Evolutionary conservation across 2,329 filamentous ascomycete species (phyloP), one percentile per base, ranked within the genome.

Genomic region (Xylaria sp.): DNA sequence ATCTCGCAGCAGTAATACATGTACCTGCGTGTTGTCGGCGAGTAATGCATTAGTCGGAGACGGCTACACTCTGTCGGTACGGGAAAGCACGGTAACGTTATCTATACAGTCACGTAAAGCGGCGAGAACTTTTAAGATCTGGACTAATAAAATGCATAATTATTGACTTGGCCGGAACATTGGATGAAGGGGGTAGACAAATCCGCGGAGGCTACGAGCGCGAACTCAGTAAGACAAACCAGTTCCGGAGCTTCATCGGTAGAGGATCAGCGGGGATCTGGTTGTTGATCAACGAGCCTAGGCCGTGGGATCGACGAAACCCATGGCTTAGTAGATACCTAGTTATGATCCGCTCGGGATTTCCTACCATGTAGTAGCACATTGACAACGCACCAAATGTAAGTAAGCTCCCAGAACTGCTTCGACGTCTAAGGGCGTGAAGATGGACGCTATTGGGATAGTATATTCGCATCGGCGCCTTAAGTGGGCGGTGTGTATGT

Each of bases 211-310:
- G 38, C 6, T 31, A 15, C 59, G 40, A 20, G 28, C 11, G 40
- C 49, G 49, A 49, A 49, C 31, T 40, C 23, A 49, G 40, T 17
- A 56, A 53, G 38, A 36, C 63, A 31, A 23, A 44, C 59, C 9
- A 38, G 38, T 33, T 11, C 42, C 59, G 49, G 56, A 59, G 23
- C 54, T 63, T 54, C 23, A 59, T 59, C 46, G 11, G 65, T 68
- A 57, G 46, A 68, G 26, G 61, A 68, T 65, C 57, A 38, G 44
- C 61, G 40, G 13, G 10, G 49, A 51, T 42, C 15, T 42, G 7
- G 42, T 59, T 38, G 56, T 61, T 20, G 57, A 65, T 68, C 66
- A 17, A 58, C 15, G 46, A 61, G 48, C 58, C 66, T 68, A 61
- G 66, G 56, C 66, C 26, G 7, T 31, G 40, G 33, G 61, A 65